Evolutionary conservation across 129 eudicot genomes (phyloP).

Genomic region (Centaurea solstitialis): DNA sequence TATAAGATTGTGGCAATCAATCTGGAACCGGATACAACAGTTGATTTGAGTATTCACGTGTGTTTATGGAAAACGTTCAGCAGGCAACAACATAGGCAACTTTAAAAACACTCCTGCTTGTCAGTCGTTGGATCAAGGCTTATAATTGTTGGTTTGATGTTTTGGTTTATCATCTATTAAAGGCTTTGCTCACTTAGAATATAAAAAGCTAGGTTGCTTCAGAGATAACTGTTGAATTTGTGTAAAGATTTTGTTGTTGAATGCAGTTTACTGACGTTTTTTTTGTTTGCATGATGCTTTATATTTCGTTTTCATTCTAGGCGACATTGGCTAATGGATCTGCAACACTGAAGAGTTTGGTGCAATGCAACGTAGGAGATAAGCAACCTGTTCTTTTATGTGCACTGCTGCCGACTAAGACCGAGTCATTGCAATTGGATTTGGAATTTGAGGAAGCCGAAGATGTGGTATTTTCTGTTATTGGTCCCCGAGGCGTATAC

Average conservation of each 20-base stretch:
- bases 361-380: conserved; percentile 86
- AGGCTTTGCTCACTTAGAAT: neutral
- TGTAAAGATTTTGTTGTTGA: neutral
- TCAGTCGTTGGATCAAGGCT: neutral
- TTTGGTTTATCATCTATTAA: neutral
- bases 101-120: neutral
- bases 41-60: neutral
- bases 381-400: conserved; percentile 83
- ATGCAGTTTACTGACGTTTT: neutral
- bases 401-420: conserved; percentile 62
- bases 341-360: conserved; percentile 49
- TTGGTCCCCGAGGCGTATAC: conserved; percentile 84
- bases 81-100: neutral
- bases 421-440: conserved; percentile 76
- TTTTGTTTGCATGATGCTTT: neutral
- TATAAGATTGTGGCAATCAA: neutral
- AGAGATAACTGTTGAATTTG: neutral
- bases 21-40: neutral
- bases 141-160: neutral
- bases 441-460: conserved; percentile 88
- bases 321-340: conserved; percentile 79
- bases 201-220: neutral
- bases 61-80: neutral
- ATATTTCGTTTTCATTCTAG: conserved; percentile 34
- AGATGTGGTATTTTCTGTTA: conserved; percentile 75